These are phyloP conservation scores for Leccinum olivaceopallidum DNA, from an alignment of 768 basidiomycete species.

Conservation along the genomic window DNA sequence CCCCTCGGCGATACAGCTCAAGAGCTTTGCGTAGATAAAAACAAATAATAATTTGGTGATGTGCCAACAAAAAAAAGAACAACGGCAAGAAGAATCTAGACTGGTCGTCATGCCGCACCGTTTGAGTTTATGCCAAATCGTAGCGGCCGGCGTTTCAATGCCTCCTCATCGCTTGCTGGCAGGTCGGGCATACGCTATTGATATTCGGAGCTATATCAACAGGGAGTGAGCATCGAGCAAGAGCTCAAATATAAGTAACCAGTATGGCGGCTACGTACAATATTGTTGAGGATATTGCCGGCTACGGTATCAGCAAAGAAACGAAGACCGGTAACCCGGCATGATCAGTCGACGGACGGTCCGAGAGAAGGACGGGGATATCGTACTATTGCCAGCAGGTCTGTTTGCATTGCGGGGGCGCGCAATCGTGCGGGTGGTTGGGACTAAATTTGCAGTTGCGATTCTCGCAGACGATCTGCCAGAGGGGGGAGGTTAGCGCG, in stretches of 20 bases:
- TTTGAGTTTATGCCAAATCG: not conserved
- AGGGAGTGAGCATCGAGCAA: not conserved
- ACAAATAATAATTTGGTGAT: conserved; percentile 26
- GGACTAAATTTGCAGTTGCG: conserved; percentile 56
- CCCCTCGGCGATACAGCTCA: conserved; percentile 28
- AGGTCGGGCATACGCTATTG: conserved; percentile 42
- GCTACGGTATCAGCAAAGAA: conserved; percentile 25
- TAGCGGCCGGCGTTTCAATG: conserved; percentile 17
- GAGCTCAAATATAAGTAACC: not conserved
- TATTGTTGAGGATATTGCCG: conserved; percentile 49
- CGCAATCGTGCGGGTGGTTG: conserved; percentile 46
- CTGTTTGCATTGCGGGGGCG: conserved; percentile 42
- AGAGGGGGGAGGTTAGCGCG: conserved; percentile 6
- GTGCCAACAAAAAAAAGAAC: conserved; percentile 8
- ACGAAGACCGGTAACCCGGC: not conserved
- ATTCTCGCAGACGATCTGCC: conserved; percentile 49
- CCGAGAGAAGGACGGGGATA: not conserved
- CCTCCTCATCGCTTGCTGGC: conserved; percentile 31
- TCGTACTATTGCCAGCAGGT: conserved; percentile 51
- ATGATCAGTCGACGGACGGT: not conserved
- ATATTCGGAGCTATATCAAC: conserved; percentile 41
- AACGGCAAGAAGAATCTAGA: conserved; percentile 10
- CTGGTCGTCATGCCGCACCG: not conserved
- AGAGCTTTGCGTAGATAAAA: conserved; percentile 26
- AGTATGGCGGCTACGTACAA: conserved; percentile 31